Percentiles rank a stretch among this genome's conserved stretches.
These are phyloP conservation scores for Candida lessepsii DNA, from an alignment of 805 yeast species.

Conservation along the genomic window DNA sequence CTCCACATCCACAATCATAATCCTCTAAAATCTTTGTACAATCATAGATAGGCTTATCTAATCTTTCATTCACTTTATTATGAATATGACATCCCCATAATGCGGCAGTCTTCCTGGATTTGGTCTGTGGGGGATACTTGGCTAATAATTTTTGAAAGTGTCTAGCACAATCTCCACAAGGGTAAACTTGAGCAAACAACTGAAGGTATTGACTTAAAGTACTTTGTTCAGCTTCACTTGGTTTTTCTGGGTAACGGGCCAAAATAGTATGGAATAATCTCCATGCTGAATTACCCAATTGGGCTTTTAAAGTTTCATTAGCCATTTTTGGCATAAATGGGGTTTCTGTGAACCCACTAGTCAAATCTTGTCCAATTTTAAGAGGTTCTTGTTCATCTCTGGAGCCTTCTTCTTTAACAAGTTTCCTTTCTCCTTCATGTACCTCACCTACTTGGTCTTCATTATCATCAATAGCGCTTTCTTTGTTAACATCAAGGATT, in stretches of 20 bases:
- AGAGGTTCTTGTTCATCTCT: not conserved
- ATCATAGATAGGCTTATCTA: conserved; percentile 73
- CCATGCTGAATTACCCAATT: conserved; percentile 92
- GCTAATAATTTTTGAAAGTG: conserved; percentile 74
- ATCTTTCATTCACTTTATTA: conserved; percentile 75
- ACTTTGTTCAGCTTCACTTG: conserved; percentile 58
- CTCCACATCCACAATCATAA: conserved; percentile 95
- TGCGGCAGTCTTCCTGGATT: conserved; percentile 76
- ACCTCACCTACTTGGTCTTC: conserved; percentile 3
- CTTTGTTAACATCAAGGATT: conserved; percentile 7
- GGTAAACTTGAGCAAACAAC: conserved; percentile 87
- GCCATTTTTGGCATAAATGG: conserved; percentile 95
- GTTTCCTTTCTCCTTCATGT: conserved; percentile 5
- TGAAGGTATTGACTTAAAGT: conserved; percentile 65
- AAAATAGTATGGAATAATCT: conserved; percentile 83
- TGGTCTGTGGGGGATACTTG: conserved; percentile 81
- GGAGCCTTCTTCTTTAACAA: not conserved
- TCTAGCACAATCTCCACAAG: conserved; percentile 95
- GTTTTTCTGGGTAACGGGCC: conserved; percentile 88
- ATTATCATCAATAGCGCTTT: conserved; percentile 4
- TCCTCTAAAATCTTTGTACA: conserved; percentile 83
- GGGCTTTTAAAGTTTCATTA: conserved; percentile 77
- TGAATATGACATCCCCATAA: conserved; percentile 96
- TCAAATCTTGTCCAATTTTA: conserved; percentile 5
- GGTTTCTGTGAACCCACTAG: conserved; percentile 27